These are phyloP conservation scores for Aspergillus ostianus DNA, from an alignment of 495 filamentous ascomycete genomes.

Conservation along the genomic window DNA sequence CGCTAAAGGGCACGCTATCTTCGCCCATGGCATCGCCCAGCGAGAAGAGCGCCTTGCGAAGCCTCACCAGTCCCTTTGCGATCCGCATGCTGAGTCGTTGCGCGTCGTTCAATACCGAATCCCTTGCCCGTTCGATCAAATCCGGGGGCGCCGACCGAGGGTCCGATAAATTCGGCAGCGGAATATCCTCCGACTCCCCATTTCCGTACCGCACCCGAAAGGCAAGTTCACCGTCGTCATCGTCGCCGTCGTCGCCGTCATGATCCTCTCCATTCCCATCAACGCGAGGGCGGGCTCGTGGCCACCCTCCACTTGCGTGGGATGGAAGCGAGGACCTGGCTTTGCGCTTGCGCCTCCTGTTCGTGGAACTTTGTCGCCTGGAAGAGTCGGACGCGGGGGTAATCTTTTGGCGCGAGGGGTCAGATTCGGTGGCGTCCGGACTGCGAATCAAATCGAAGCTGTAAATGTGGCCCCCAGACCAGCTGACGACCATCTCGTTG, in stretches of 20 bases:
- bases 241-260: constrained; percentile 18
- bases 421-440: constrained; percentile 51
- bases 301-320: constrained; percentile 39
- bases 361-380: constrained; percentile 36
- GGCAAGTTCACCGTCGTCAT: constrained; percentile 37
- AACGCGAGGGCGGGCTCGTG: constrained; percentile 42
- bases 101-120: constrained; percentile 46
- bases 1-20: constrained; percentile 17
- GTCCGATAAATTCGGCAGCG: constrained; percentile 35
- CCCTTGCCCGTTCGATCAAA: constrained; percentile 40
- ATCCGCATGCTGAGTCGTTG: constrained; percentile 54
- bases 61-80: constrained; percentile 53
- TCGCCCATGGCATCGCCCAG: constrained; percentile 37
- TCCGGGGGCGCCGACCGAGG: constrained; percentile 24
- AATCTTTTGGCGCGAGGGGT: constrained; percentile 15
- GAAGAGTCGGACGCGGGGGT: constrained; percentile 16
- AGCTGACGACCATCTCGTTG: constrained; percentile 71
- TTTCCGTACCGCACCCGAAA: constrained; percentile 61
- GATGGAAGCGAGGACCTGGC: constrained; percentile 46
- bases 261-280: constrained; percentile 15
- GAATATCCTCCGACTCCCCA: constrained; percentile 58
- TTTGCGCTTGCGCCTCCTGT: constrained; percentile 58
- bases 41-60: constrained; percentile 59
- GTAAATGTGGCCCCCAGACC: constrained; percentile 75
- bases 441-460: constrained; percentile 68